Base-by-base conservation (phyloP, 2,329 filamentous ascomycete genomes). In the Ambrosiella xylebori region DNA sequence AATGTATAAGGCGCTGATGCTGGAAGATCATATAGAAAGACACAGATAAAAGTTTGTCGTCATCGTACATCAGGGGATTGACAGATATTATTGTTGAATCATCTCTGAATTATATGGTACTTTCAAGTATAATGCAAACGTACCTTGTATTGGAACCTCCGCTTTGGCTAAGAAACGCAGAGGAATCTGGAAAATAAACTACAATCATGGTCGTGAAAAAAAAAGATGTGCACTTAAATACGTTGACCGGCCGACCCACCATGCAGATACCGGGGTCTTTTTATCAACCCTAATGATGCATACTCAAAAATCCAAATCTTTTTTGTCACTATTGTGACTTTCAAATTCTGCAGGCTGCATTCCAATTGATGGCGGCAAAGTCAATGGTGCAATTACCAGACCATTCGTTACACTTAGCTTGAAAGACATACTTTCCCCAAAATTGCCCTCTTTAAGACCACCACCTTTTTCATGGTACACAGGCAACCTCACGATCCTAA, bases 391-490 rank as follows among this genome's bases (percentile, higher is more conserved):
- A 62, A 98, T 88, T 44, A 88, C 79, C 63, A 98, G 81, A 56
- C 88, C 90, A 64, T 79, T 83, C 2, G 79, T 78, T 65, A 88
- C 77, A 68, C 88, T 95, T 56, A 98, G 71, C 61, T 83, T 90
- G 68, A 98, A 98, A 3, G 89, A 89, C 70, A 95, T 78, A 69
- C 96, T 89, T 65, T 95, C 87, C 27, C 86, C 82, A 57, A 84
- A 77, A 62, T 81, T 82, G 59, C 79, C 79, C 44, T 79, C 75
- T 60, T 81, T 81, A 1, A 80, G 77, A 8, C 88, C 88, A 1
- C 89, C 89, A 1, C 93, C 91, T 63, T 86, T 88, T 67, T 97
- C 91, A 61, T 94, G 87, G 63, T 88, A 84, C 0, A 95, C 75
- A 0, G 93, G 91, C 40, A 97, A 70, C 57, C 84, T 84, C 68